Percentiles rank a stretch among this genome's conserved stretches.
These are phyloP conservation scores for Saccharomycopsis schoenii DNA, from an alignment of 805 yeast species.

Conservation along the genomic window DNA sequence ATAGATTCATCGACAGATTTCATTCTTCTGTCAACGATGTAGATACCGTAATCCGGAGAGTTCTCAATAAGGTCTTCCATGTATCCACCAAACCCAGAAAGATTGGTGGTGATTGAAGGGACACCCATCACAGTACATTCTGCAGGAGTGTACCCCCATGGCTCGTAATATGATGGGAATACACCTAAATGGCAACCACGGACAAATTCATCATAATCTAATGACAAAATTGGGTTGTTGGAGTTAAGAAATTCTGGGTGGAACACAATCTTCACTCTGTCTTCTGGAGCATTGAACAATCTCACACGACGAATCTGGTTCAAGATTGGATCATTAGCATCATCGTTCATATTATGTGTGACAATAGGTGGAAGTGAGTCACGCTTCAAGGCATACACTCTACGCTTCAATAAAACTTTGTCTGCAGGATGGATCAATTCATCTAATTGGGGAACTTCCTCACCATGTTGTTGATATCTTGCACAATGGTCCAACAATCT, in stretches of 20 bases:
- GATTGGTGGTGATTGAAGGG: conserved; percentile 91
- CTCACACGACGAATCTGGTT: conserved; percentile 88
- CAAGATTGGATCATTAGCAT: conserved; percentile 80
- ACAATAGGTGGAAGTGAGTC: conserved; percentile 89
- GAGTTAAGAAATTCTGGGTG: conserved; percentile 96
- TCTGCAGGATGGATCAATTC: conserved; percentile 82
- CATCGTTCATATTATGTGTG: conserved; percentile 94
- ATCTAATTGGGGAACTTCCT: conserved; percentile 69
- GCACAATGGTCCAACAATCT: conserved; percentile 88
- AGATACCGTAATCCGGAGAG: conserved; percentile 91
- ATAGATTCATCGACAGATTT: conserved; percentile 90
- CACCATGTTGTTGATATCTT: conserved; percentile 44
- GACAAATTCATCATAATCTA: conserved; percentile 95
- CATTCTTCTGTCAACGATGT: conserved; percentile 89
- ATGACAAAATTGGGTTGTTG: conserved; percentile 83
- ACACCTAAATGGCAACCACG: conserved; percentile 97
- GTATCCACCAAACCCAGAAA: conserved; percentile 96
- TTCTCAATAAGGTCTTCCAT: conserved; percentile 97
- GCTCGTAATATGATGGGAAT: conserved; percentile 96
- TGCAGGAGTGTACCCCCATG: conserved; percentile 99
- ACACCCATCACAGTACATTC: conserved; percentile 99
- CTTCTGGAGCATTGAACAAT: conserved; percentile 80
- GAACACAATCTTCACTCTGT: conserved; percentile 89
- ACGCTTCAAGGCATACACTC: conserved; percentile 87
- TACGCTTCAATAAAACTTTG: conserved; percentile 77